Evolutionary conservation across 1,284 basidiomycete species (phyloP).

Genomic region (Fomitopsis pinicola): DNA sequence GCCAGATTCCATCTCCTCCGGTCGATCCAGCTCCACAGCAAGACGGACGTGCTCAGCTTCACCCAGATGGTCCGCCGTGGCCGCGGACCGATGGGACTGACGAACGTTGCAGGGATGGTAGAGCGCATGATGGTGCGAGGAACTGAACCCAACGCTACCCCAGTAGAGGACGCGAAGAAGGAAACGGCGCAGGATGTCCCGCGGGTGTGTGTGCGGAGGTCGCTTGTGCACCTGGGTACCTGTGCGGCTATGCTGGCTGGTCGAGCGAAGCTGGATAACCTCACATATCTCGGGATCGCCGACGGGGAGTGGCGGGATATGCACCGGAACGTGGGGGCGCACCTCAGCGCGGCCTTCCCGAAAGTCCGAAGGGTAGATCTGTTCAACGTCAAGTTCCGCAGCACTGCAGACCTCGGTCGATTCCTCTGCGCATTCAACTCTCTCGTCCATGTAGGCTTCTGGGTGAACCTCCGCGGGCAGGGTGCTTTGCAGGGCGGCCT

Average conservation of each 20-base stretch:
- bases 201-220: neutral
- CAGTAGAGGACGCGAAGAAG: neutral
- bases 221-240: neutral
- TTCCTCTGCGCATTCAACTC: neutral
- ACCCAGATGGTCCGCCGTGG: neutral
- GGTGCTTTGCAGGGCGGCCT: neutral
- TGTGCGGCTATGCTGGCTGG: neutral
- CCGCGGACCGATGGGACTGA: neutral
- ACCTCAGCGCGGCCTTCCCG: neutral
- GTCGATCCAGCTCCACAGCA: neutral
- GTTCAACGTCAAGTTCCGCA: neutral
- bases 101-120: neutral
- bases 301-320: neutral
- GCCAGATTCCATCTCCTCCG: neutral
- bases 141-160: neutral
- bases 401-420: neutral
- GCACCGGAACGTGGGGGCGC: neutral
- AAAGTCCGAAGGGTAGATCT: neutral
- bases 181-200: neutral
- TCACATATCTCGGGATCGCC: neutral
- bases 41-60: neutral
- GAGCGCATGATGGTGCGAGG: neutral
- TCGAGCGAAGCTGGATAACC: neutral
- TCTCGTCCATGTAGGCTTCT: neutral
- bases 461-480: neutral